These are phyloP conservation scores for Fonsecaea erecta DNA, from an alignment of 2,329 filamentous ascomycete genomes.

Conservation along the genomic window DNA sequence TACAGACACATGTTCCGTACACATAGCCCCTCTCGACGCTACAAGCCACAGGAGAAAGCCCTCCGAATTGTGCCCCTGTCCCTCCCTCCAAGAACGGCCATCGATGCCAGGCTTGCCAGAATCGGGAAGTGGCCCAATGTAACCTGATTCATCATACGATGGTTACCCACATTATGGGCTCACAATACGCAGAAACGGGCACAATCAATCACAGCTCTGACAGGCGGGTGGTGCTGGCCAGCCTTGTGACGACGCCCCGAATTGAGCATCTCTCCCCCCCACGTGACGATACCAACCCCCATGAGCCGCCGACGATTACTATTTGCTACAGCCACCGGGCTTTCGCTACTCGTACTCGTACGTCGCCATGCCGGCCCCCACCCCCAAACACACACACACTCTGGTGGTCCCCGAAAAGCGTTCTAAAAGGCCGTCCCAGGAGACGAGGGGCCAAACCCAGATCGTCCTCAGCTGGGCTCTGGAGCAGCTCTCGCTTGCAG, in stretches of 20 bases:
- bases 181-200: neutral
- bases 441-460: neutral
- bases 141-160: constrained; percentile 1
- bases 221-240: neutral
- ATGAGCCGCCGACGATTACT: neutral
- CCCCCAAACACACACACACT: neutral
- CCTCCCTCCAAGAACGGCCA: neutral
- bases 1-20: no score
- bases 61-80: neutral
- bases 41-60: neutral
- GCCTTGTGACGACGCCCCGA: constrained; percentile 3
- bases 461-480: neutral
- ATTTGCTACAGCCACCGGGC: neutral
- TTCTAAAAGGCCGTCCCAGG: constrained; percentile 5
- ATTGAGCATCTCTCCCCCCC: neutral
- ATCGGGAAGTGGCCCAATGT: constrained; percentile 2
- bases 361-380: neutral
- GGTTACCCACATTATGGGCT: neutral
- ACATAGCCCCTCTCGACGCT: neutral
- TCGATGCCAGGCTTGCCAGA: neutral
- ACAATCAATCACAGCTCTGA: neutral
- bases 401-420: neutral
- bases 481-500: neutral
- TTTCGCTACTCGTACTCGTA: neutral
- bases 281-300: constrained; percentile 1